phyloP scores from a whole-genome alignment of 2,329 filamentous ascomycete genomes.

The Fusarium xyrophilum region DNA sequence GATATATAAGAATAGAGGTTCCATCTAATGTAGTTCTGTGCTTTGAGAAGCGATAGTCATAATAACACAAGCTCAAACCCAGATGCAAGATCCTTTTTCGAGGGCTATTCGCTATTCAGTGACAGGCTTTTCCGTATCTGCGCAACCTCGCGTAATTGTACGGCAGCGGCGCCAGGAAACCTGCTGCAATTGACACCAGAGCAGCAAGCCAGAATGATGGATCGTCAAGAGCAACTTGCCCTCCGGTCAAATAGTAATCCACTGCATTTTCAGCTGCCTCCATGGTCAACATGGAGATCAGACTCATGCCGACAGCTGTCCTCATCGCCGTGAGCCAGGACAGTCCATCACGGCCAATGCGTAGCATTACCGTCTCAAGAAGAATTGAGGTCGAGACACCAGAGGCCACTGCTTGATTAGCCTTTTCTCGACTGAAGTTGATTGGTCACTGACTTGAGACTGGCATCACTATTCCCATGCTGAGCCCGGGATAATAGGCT shows the following conservation, averaged over 20 bases:
- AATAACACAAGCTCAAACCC: neutral
- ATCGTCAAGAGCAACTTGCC: constrained; percentile 54
- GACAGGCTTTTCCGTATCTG: constrained; percentile 57
- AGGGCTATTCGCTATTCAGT: constrained; percentile 48
- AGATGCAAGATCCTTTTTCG: neutral
- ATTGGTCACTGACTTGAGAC: constrained; percentile 52
- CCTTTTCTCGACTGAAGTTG: rapidly evolving
- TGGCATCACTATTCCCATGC: constrained; percentile 58
- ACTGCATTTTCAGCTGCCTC: constrained; percentile 61
- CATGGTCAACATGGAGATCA: constrained; percentile 67
- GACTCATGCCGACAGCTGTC: constrained; percentile 64
- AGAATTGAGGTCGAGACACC: constrained; percentile 60
- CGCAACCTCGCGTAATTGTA: constrained; percentile 60
- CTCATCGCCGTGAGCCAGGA: constrained; percentile 55
- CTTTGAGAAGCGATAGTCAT: neutral
- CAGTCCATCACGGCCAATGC: constrained; percentile 55
- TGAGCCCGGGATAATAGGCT: constrained; percentile 53
- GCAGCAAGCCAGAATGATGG: constrained; percentile 62
- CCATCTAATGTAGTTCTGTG: rapidly evolving
- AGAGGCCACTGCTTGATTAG: constrained; percentile 52
- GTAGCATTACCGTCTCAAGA: constrained; percentile 60
- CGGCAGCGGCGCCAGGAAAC: constrained; percentile 58
- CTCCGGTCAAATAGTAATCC: constrained; percentile 63
- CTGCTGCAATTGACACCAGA: constrained; percentile 51
- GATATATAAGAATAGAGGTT: no score